Conservation (phyloP, 352 stramenopile species). For the Pythium volutum region DNA sequence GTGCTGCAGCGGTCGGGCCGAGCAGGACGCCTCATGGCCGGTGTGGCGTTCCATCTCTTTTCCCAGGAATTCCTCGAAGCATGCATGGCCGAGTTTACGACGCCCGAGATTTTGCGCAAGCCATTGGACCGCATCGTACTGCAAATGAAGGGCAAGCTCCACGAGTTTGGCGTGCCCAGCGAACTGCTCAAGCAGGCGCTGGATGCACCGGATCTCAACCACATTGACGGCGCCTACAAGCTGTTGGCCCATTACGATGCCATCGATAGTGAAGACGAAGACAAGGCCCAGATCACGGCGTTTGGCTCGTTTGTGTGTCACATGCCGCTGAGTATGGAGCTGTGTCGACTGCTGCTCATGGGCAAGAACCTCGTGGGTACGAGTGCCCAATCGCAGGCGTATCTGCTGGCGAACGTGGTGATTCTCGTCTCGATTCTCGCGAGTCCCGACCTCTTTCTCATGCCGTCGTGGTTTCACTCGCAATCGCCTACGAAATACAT, state of each 20-base stretch:
- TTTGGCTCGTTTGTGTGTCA: slow-evolving; percentile 82
- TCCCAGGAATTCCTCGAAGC: slow-evolving; percentile 53
- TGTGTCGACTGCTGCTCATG: slow-evolving; percentile 74
- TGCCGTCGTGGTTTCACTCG: slow-evolving; percentile 79
- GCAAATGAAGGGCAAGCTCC: slow-evolving; percentile 69
- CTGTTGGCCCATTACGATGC: slow-evolving; percentile 64
- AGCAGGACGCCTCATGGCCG: slow-evolving; percentile 91
- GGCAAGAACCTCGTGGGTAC: slow-evolving; percentile 27
- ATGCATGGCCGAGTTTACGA: slow-evolving; percentile 82
- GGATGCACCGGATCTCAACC: slow-evolving; percentile 57
- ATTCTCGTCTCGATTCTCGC: slow-evolving; percentile 66
- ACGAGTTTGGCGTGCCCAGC: slow-evolving; percentile 69
- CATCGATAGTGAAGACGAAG: slow-evolving; percentile 57
- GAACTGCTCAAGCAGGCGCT: slow-evolving; percentile 62
- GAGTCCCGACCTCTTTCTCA: slow-evolving; percentile 67
- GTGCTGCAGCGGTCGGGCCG: slow-evolving; percentile 82
- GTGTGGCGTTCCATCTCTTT: slow-evolving; percentile 91
- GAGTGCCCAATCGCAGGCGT: slow-evolving; percentile 3
- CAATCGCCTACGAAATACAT: slow-evolving; percentile 60
- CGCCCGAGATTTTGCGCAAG: slow-evolving; percentile 77
- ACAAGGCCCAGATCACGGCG: slow-evolving; percentile 53
- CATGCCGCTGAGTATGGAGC: slow-evolving; percentile 68
- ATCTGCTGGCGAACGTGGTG: slow-evolving; percentile 44
- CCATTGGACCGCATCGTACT: slow-evolving; percentile 78
- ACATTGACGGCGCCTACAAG: slow-evolving; percentile 80